These are phyloP conservation scores for Saccharomycopsis fermentans DNA, from an alignment of 805 yeast genomes.

Conservation along the genomic window DNA sequence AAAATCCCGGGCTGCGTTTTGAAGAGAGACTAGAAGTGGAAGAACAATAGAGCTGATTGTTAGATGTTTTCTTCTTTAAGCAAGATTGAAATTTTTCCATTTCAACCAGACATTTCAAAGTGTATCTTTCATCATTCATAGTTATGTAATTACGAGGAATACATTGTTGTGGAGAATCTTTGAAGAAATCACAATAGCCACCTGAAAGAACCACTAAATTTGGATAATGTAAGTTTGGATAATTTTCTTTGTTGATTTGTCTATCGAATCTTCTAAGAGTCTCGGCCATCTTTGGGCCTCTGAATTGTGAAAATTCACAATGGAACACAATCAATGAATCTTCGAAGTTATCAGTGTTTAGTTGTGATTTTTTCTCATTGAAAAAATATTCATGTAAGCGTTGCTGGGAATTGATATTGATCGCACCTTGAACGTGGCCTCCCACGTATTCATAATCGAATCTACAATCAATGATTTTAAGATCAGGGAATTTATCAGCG, in stretches of 20 bases:
- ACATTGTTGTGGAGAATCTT: slow-evolving; percentile 47
- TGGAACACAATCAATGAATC: slow-evolving; percentile 64
- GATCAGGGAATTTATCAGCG: slow-evolving; percentile 41
- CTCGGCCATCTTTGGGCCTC: slow-evolving; percentile 92
- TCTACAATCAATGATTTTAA: slow-evolving; percentile 72
- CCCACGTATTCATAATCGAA: slow-evolving; percentile 88
- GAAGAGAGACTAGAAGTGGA: background rate
- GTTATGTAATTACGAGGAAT: slow-evolving; percentile 72
- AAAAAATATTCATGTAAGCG: slow-evolving; percentile 53
- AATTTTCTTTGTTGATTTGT: slow-evolving; percentile 54
- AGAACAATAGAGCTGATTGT: background rate
- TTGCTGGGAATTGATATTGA: slow-evolving; percentile 63
- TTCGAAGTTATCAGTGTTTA: background rate
- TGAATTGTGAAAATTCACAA: slow-evolving; percentile 85
- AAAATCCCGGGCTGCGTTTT: background rate
- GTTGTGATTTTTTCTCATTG: slow-evolving; percentile 22
- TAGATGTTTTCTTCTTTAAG: background rate
- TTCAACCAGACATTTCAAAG: slow-evolving; percentile 44
- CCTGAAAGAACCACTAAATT: slow-evolving; percentile 85
- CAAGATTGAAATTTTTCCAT: slow-evolving; percentile 33
- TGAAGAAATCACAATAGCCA: slow-evolving; percentile 77
- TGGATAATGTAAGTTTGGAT: slow-evolving; percentile 79
- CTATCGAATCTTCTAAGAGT: slow-evolving; percentile 81
- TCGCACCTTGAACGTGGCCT: slow-evolving; percentile 81
- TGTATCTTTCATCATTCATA: slow-evolving; percentile 60